Conservation (phyloP, 257 asterid genomes). For the Jacaranda mimosifolia region DNA sequence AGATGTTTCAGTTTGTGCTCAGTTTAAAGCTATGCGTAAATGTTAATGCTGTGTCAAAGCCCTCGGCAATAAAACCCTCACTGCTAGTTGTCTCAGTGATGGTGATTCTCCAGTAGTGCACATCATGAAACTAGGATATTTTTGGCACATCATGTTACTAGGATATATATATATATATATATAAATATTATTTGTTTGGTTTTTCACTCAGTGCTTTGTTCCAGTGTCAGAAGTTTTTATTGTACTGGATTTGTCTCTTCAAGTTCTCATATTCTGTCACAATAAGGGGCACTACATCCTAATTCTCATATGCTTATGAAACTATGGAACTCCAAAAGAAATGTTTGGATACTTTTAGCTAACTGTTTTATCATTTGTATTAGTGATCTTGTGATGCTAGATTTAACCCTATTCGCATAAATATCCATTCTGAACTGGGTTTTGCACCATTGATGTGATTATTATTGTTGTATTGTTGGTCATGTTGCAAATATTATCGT, state of each 20-base stretch:
- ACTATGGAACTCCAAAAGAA: slow-evolving; percentile 2
- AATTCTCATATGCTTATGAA: not conserved
- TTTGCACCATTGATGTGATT: not conserved
- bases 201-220: not conserved
- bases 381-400: slow-evolving; percentile 18
- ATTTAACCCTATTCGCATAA: not conserved
- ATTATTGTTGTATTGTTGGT: not conserved
- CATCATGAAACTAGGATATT: not conserved
- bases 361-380: not conserved
- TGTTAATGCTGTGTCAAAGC: no score
- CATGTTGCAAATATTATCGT: no score
- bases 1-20: not conserved
- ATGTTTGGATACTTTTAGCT: not conserved
- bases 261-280: not conserved
- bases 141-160: not conserved
- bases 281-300: not conserved
- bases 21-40: not conserved
- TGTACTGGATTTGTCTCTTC: not conserved
- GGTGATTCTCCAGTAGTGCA: slow-evolving; percentile 4
- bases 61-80: not conserved
- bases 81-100: not conserved
- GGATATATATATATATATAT: not conserved
- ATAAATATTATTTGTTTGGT: not conserved
- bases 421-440: not conserved
- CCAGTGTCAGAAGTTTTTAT: not conserved